Evolutionary conservation across 768 basidiomycete genomes (phyloP).

Genomic region (Cyathus striatus): DNA sequence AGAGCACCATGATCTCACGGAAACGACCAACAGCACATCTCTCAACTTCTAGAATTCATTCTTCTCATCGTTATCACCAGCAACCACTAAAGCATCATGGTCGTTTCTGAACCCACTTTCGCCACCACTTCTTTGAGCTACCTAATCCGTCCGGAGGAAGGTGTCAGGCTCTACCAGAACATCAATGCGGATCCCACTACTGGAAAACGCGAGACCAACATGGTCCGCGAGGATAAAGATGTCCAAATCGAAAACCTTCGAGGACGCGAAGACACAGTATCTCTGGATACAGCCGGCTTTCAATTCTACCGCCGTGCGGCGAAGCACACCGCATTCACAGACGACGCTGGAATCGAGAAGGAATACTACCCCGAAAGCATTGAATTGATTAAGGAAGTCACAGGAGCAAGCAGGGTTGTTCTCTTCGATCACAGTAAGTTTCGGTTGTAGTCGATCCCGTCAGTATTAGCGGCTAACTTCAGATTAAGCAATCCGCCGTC

Average conservation of each 20-base stretch:
- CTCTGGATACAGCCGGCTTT: conserved; percentile 50
- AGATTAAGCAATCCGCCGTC: conserved; percentile 39
- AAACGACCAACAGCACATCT: too few species aligned
- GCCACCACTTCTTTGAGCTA: conserved; percentile 31
- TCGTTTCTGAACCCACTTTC: conserved; percentile 4
- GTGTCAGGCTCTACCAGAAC: conserved; percentile 30
- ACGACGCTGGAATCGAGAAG: conserved; percentile 38
- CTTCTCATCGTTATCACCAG: too few species aligned
- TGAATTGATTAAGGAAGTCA: conserved; percentile 49
- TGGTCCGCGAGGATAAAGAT: conserved; percentile 14
- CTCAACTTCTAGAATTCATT: too few species aligned
- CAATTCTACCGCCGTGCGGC: conserved; percentile 34
- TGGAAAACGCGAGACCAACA: conserved; percentile 34
- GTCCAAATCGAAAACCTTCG: conserved; percentile 49
- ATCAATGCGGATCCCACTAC: conserved; percentile 27
- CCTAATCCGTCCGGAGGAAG: conserved; percentile 29
- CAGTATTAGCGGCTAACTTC: background rate
- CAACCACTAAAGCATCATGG: too few species aligned
- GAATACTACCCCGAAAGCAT: conserved; percentile 58
- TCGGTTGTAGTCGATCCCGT: background rate
- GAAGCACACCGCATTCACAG: conserved; percentile 40
- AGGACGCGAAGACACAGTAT: conserved; percentile 37
- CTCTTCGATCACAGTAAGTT: conserved; percentile 57
- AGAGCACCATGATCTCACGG: too few species aligned
- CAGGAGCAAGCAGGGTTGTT: conserved; percentile 53